These are phyloP conservation scores for Trypanosoma platydactyli DNA, from an alignment of 208 protist genomes.

Conservation along the genomic window DNA sequence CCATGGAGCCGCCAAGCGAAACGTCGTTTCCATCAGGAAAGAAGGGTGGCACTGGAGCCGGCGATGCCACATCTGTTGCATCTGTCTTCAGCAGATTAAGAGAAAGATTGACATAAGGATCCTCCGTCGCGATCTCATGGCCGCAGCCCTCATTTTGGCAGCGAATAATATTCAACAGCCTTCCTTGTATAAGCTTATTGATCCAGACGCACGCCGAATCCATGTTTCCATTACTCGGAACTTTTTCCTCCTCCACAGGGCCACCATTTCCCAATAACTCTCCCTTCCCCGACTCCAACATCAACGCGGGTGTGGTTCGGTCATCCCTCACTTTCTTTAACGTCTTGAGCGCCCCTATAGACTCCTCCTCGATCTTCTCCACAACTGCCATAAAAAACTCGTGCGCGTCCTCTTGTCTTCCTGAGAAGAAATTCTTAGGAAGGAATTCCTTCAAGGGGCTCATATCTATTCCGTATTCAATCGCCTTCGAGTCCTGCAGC, in stretches of 20 bases:
- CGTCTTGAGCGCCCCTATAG: constrained; percentile 26
- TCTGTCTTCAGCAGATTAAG: constrained; percentile 26
- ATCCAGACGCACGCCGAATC: constrained; percentile 49
- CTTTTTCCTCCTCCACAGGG: constrained; percentile 11
- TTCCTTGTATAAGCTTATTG: constrained; percentile 58
- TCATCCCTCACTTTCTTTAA: constrained; percentile 11
- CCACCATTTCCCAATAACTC: constrained; percentile 8
- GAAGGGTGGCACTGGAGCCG: background rate
- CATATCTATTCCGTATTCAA: constrained; percentile 30
- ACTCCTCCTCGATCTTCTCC: constrained; percentile 67
- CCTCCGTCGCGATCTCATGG: constrained; percentile 76
- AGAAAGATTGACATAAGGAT: constrained; percentile 70
- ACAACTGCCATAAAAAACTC: constrained; percentile 74
- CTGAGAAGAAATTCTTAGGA: constrained; percentile 57
- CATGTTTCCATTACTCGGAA: constrained; percentile 4
- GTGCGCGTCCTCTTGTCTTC: constrained; percentile 83
- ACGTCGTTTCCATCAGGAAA: background rate
- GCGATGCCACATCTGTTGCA: background rate
- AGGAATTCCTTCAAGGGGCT: constrained; percentile 39
- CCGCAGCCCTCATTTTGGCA: constrained; percentile 54
- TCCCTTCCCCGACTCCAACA: background rate
- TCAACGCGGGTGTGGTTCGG: background rate
- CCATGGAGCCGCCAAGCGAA: background rate
- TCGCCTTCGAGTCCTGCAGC: constrained; percentile 15
- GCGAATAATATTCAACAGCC: constrained; percentile 79